Percentiles rank a stretch among this genome's conserved stretches.
Evolutionary conservation across 208 protist species (phyloP).

Genomic region (Perkinsela sp.): DNA sequence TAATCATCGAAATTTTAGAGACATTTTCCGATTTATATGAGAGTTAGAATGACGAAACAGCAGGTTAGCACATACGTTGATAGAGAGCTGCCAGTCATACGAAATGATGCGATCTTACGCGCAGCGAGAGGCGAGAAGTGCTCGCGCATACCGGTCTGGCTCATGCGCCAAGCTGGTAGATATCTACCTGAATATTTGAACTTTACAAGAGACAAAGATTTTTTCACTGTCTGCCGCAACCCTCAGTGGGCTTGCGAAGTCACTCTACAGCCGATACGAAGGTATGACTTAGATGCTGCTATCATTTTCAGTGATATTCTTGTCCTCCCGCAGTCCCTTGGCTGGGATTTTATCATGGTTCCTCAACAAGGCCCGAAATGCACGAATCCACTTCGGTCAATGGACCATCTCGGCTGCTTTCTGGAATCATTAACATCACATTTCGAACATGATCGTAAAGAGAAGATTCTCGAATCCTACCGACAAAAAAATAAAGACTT

Average conservation of each 20-base stretch:
- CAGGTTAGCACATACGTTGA: background rate
- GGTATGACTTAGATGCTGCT: slow-evolving; percentile 44
- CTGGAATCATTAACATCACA: background rate
- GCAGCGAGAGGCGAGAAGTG: background rate
- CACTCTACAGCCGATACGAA: slow-evolving; percentile 39
- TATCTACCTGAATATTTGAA: slow-evolving; percentile 43
- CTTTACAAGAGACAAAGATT: slow-evolving; percentile 14
- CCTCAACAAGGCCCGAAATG: slow-evolving; percentile 24
- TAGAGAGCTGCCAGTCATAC: background rate
- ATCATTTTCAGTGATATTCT: slow-evolving; percentile 72
- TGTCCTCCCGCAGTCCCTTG: slow-evolving; percentile 48
- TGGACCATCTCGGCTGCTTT: background rate
- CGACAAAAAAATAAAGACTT: slow-evolving; percentile 7
- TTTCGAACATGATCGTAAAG: background rate
- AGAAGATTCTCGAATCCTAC: slow-evolving; percentile 4
- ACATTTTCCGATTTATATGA: too few species aligned
- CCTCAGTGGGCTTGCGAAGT: slow-evolving; percentile 37
- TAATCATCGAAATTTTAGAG: too few species aligned
- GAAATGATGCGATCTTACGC: background rate
- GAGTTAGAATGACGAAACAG: background rate
- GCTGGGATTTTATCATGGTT: slow-evolving; percentile 28
- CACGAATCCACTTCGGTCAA: slow-evolving; percentile 9
- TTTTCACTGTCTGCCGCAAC: slow-evolving; percentile 24
- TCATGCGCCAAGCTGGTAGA: slow-evolving; percentile 56
- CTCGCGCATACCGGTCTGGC: slow-evolving; percentile 26